phyloP scores from a whole-genome alignment of 176 grass and related monocot genomes.

The Oryza nivara region DNA sequence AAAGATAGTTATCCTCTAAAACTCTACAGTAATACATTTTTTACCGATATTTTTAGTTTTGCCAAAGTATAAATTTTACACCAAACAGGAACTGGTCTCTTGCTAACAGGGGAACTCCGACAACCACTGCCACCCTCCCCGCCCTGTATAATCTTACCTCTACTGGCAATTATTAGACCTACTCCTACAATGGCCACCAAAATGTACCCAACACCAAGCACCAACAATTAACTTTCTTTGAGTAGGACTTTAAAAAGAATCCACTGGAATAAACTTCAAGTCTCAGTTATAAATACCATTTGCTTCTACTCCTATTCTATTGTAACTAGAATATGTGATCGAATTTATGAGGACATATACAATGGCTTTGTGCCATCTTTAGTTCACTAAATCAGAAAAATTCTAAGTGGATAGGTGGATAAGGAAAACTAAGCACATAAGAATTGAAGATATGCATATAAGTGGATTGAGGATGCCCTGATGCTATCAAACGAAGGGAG shows the following conservation, averaged over 20 bases:
- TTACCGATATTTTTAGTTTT: neutral
- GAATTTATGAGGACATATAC: too few relatives aligned
- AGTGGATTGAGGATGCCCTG: too few relatives aligned
- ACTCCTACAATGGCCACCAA: neutral
- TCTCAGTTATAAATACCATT: neutral
- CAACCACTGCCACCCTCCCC: slow-evolving; percentile 21
- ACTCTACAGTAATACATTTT: too few relatives aligned
- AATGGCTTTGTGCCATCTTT: too few relatives aligned
- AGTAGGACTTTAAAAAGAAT: neutral
- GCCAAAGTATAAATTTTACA: neutral
- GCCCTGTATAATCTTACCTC: slow-evolving; percentile 8
- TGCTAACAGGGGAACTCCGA: slow-evolving; percentile 1
- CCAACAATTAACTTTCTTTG: neutral
- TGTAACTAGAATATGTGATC: too few relatives aligned
- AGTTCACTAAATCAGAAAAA: too few relatives aligned
- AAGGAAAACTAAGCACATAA: too few relatives aligned
- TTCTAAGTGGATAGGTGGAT: too few relatives aligned
- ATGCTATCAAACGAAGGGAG: too few relatives aligned
- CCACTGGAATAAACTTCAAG: neutral
- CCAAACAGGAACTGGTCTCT: neutral
- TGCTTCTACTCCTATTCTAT: too few relatives aligned
- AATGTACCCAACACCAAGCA: neutral
- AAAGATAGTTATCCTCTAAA: too few relatives aligned
- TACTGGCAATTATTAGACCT: slow-evolving; percentile 24
- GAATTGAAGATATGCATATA: too few relatives aligned